Evolutionary conservation across 306 rosid species (phyloP), one percentile per base, ranked within the genome.

Genomic region (Rosa persica): DNA sequence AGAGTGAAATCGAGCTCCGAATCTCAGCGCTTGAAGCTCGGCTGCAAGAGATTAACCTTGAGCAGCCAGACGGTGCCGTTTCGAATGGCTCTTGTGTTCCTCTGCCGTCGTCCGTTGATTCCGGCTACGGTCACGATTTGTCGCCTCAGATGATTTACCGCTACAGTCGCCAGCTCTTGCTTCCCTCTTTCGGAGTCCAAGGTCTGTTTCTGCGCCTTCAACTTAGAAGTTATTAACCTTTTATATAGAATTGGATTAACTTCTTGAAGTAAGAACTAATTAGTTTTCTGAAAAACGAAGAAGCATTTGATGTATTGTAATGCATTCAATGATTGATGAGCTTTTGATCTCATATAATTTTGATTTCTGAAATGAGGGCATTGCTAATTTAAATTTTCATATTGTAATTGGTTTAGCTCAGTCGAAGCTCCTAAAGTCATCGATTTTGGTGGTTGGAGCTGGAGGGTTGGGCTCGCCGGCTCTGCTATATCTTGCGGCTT

Each of bases 391-490:
- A 36, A 58, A 7, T 22, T 57, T 57, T 44, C 0, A 46, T 44
- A 4, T 61, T 46, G 25, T 27, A 0, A 43, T 47, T 74, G 54
- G 54, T 61, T 87, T 82, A 93, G 98, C 83, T 70, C 99, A 95
- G 77, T 90, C 88, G 64, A 91, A 83, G 86, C 87, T 95, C 12
- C 81, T 89, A 66, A 95, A 90, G 74, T 86, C 99, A 3, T 93
- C 96, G 65, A 84, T 95, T 76, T 86, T 93, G 70, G 98, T 95
- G 46, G 91, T 93, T 76, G 99, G 99, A 80, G 98, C 97, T 40
- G 98, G 98, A 49, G 98, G 98, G 43, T 85, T 94, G 83, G 97
- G 98, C 73, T 93, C 98, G 42, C 95, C 97, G 13, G 98, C 97
- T 3, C 85, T 94, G 79, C 81, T 94, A 61, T 92, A 94, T 85